Evolutionary conservation across 768 basidiomycete genomes (phyloP), one percentile per base, ranked within the genome.

Genomic region (Kwoniella pini): DNA sequence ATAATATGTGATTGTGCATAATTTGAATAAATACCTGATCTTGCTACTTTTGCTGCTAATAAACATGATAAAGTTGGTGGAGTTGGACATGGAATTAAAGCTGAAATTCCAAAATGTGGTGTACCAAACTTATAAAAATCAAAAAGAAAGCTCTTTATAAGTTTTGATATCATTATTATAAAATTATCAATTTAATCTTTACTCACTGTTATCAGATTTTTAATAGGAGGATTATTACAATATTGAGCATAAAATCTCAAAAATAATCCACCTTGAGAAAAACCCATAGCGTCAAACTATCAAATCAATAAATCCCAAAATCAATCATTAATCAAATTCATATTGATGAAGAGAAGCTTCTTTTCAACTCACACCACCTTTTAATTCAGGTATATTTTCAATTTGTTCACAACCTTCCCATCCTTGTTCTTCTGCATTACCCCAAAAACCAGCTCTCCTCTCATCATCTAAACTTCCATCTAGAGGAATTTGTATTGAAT

Each of bases 261-360:
- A 51, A 81, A 78, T 36, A 81, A 70, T 0, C 80, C 80, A 2
- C 81, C 81, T 66, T 82, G 81, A 1, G 77, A 79, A 63, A 81
- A 80, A 0, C 81, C 81, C 54, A 82, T 77, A 0, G 72, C 81
- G 64, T 81, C 79, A 52, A 80, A 80, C 64, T 79, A 57, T 42
- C 12, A 13, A 19, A 17, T 42, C 11, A 42, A 42, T 42, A n/a
- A n/a, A n/a, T n/a, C n/a, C n/a, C n/a, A n/a, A n/a, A n/a, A n/a
- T n/a, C 33, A 36, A 15, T 15, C 33, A 15, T 7, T 36, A 7
- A 15, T 9, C 33, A 36, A 36, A 36, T 36, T 36, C 15, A 7
- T 9, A 7, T 9, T 13, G 40, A 6, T 42, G 24, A 6, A 24
- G 17, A 45, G 19, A 24, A 28, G 11, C 4, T 19, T 4, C 12